Base-by-base conservation (phyloP, 2,329 filamentous ascomycete species). In the Fusarium temperatum region DNA sequence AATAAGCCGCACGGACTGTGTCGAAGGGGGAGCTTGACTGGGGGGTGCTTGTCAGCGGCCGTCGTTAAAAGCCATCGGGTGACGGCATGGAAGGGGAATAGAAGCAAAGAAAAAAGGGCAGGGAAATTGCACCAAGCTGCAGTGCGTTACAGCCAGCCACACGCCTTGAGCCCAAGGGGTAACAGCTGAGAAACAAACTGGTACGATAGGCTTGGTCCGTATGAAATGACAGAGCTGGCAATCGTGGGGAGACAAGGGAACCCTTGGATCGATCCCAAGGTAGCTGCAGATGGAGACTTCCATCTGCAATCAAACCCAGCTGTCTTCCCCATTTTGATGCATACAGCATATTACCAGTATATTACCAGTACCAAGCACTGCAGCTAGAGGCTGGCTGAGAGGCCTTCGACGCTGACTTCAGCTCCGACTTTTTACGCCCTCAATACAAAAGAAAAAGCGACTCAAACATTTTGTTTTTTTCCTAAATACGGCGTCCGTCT, bases 1-100 rank as follows among this genome's bases (percentile, higher is more conserved):
- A 77, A 96, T 87, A 51, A 98, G 88, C 79, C 93, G 91, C 75
- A 98, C 93, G 50, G 92, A 92, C 72, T 88, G 87, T 72, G 91
- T 87, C 58, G 89, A 87, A 73, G 88, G 87, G 75, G 88, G 82
- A 62, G 90, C 91, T 83, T 89, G 87, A 79, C 90, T 92, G 80
- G 64, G 35, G 77, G 70, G 73, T 77, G 72, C 76, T 70, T 71
- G 75, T 79, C 70, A 78, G 73, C 76, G 72, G 68, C 70, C 70
- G 72, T 68, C 61, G 58, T 63, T 68, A 48, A 73, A 30, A 73
- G 48, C 47, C 35, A 60, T 64, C 61, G 61, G 70, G 61, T 68
- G 67, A 74, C 53, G 58, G 54, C 60, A 76, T 76, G 63, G 70
- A 73, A 77, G 50, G 59, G 68, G 66, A 66, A 75, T 75, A 70